A percentile compares a stretch with the other conserved stretches of the same genome.
These are phyloP conservation scores for Teratosphaeria nubilosa DNA, from an alignment of 2,329 filamentous ascomycete species.

Conservation along the genomic window DNA sequence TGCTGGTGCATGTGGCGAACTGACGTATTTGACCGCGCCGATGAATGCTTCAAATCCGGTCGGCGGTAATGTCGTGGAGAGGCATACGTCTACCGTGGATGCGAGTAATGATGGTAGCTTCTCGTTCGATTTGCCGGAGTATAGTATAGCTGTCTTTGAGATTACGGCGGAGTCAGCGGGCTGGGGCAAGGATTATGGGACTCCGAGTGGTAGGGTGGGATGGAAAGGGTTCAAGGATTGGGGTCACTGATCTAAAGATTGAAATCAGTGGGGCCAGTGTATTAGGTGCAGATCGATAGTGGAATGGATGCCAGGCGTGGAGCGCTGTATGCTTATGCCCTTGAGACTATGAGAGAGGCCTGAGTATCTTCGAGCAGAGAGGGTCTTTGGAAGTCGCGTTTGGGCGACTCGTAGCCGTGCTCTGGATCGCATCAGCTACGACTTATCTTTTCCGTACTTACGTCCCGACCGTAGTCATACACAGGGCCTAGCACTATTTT, in stretches of 20 bases:
- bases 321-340: neutral
- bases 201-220: conserved; percentile 3
- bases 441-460: too few relatives aligned
- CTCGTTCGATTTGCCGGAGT: conserved; percentile 42
- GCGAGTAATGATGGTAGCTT: conserved; percentile 41
- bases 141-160: conserved; percentile 49
- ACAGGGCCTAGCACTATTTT: too few relatives aligned
- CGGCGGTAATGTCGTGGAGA: conserved; percentile 42
- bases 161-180: conserved; percentile 5
- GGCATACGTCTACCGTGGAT: conserved; percentile 28
- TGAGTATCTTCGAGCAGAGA: too few relatives aligned
- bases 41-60: conserved; percentile 20
- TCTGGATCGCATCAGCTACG: too few relatives aligned
- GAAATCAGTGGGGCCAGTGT: neutral
- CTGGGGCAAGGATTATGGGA: conserved; percentile 4
- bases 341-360: too few relatives aligned
- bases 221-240: conserved; percentile 11
- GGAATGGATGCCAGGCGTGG: neutral
- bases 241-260: neutral
- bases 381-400: too few relatives aligned
- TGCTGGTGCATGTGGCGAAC: conserved; percentile 23
- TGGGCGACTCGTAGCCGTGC: too few relatives aligned
- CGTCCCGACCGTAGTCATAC: too few relatives aligned
- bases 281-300: neutral
- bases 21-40: conserved; percentile 35